phyloP scores from a whole-genome alignment of 495 filamentous ascomycete genomes.

The Talaromyces nanjingensis region DNA sequence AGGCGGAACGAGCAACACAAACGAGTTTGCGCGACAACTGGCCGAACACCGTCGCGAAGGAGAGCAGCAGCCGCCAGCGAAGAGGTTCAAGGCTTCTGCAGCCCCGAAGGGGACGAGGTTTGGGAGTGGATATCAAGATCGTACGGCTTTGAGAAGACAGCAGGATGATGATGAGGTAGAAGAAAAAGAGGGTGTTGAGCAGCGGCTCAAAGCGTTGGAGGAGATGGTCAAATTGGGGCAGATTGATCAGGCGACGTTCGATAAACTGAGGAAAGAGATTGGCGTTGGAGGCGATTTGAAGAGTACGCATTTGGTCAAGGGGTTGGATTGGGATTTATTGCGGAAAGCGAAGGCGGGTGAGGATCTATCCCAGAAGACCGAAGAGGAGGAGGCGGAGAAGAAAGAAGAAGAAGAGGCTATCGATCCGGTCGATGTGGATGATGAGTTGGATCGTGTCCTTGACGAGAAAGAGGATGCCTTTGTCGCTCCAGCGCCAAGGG shows the following conservation, averaged over 20 bases:
- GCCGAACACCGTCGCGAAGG: conserved; percentile 62
- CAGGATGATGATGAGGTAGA: conserved; percentile 12
- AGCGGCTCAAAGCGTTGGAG: conserved; percentile 70
- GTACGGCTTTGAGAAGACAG: conserved; percentile 47
- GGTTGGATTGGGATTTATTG: conserved; percentile 77
- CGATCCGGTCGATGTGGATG: conserved; percentile 65
- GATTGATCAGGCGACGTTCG: conserved; percentile 69
- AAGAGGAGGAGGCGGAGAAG: conserved; percentile 16
- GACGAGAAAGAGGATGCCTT: conserved; percentile 50
- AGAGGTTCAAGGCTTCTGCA: conserved; percentile 69
- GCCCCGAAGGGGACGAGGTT: conserved; percentile 81
- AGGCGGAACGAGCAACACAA: conserved; percentile 61
- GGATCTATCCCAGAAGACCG: conserved; percentile 37
- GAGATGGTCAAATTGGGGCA: conserved; percentile 76
- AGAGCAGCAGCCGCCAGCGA: conserved; percentile 32
- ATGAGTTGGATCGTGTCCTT: conserved; percentile 64
- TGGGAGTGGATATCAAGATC: conserved; percentile 76
- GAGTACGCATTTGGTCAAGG: conserved; percentile 84
- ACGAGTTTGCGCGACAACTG: conserved; percentile 80
- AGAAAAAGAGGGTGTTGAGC: conserved; percentile 40
- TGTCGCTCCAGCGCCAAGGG: conserved; percentile 30
- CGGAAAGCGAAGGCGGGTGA: conserved; percentile 67
- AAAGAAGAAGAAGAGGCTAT: conserved; percentile 19
- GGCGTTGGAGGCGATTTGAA: conserved; percentile 69
- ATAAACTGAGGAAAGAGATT: conserved; percentile 64